Evolutionary conservation across 83 land plant species (phyloP).

Genomic region (Thuja plicata): DNA sequence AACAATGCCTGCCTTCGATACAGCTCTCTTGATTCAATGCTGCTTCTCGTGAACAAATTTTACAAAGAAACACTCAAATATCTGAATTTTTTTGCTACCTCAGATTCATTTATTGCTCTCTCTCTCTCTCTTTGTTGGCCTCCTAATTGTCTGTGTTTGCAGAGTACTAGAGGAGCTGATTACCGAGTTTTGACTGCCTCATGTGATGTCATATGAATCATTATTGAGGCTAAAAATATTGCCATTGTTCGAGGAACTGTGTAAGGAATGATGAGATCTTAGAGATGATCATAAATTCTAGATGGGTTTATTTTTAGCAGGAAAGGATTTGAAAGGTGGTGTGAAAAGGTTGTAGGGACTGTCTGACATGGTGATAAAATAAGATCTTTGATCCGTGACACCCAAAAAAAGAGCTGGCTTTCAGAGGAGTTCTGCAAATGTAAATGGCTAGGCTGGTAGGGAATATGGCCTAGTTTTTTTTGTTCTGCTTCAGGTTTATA

Average conservation of each 20-base stretch:
- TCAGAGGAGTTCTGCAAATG: constrained; percentile 5
- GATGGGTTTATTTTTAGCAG: neutral
- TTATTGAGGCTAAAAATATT: neutral
- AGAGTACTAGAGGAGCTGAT: neutral
- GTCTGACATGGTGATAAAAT: constrained; percentile 9
- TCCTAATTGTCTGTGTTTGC: constrained; percentile 16
- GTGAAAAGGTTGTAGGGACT: neutral
- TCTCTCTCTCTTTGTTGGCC: neutral
- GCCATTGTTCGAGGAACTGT: constrained; percentile 3
- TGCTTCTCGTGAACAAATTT: neutral
- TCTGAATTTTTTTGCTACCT: neutral
- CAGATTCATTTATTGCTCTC: neutral
- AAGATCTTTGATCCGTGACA: constrained; percentile 4
- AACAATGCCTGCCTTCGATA: neutral
- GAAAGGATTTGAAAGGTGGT: neutral
- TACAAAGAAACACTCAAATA: neutral
- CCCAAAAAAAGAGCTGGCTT: neutral
- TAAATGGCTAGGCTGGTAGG: neutral
- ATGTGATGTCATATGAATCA: constrained; percentile 13
- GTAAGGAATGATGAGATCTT: constrained; percentile 1
- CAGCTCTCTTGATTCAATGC: neutral
- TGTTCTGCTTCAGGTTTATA: neutral
- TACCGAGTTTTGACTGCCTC: constrained; percentile 5
- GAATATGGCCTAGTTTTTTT: constrained; percentile 1
- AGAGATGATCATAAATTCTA: neutral